phyloP scores from a whole-genome alignment of 139 green algal species.

The Chlorella vulgaris region DNA sequence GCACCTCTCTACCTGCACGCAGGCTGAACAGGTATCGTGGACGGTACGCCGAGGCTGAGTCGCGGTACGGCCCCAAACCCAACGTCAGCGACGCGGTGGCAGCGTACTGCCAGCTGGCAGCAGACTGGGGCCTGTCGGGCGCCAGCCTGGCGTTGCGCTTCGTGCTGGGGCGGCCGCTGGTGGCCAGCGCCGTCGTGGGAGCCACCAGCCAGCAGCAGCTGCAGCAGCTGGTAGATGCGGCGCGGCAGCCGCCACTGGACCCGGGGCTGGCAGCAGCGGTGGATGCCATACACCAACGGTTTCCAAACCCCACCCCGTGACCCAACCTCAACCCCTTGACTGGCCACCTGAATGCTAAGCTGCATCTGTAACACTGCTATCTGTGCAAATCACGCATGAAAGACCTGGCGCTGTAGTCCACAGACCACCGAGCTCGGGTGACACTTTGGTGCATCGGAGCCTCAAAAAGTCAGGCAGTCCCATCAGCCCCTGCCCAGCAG shows the following conservation, averaged over 20 bases:
- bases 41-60: slow-evolving; percentile 82
- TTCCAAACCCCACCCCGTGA: slow-evolving; percentile 47
- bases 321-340: no score
- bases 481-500: no score
- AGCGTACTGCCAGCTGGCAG: slow-evolving; percentile 69
- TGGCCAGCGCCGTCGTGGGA: slow-evolving; percentile 65
- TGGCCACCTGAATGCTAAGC: no score
- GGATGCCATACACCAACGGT: slow-evolving; percentile 34
- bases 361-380: no score
- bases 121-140: slow-evolving; percentile 57
- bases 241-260: slow-evolving; percentile 12
- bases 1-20: not conserved
- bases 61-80: slow-evolving; percentile 76
- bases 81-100: slow-evolving; percentile 59
- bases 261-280: slow-evolving; percentile 19
- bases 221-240: slow-evolving; percentile 55
- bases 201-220: slow-evolving; percentile 68
- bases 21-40: slow-evolving; percentile 82
- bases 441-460: no score
- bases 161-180: slow-evolving; percentile 64
- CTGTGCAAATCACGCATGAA: no score
- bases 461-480: no score
- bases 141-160: slow-evolving; percentile 72
- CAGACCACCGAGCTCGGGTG: no score
- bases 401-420: no score